A percentile compares a stretch with the other conserved stretches of the same genome.
These are phyloP conservation scores for Harringtonia aguacate DNA, from an alignment of 2,329 filamentous ascomycete genomes.

Conservation along the genomic window DNA sequence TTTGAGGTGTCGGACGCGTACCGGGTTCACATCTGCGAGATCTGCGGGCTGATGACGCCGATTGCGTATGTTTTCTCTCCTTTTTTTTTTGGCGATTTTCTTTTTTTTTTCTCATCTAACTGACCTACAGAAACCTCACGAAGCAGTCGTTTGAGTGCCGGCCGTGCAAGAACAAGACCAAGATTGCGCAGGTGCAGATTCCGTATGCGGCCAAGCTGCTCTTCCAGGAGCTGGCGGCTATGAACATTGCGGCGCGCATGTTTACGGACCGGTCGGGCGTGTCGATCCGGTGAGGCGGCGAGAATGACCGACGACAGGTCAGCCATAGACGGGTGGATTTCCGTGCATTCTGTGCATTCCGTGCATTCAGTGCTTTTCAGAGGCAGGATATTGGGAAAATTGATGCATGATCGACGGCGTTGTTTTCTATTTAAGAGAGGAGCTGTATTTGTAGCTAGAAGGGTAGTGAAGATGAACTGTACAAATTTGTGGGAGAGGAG, in stretches of 20 bases:
- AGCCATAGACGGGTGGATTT: too few relatives aligned
- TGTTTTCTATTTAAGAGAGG: too few relatives aligned
- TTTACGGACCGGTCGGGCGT: slow-evolving; percentile 79
- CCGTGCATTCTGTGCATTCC: too few relatives aligned
- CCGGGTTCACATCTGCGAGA: slow-evolving; percentile 95
- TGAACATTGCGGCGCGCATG: slow-evolving; percentile 98
- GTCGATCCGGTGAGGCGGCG: slow-evolving; percentile 55
- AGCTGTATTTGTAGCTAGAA: too few relatives aligned
- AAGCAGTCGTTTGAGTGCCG: slow-evolving; percentile 95
- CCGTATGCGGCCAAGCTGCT: slow-evolving; percentile 96
- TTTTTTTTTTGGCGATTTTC: not conserved
- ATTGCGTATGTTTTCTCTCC: slow-evolving; percentile 67
- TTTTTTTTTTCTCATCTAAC: slow-evolving; percentile 9
- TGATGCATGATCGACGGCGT: too few relatives aligned
- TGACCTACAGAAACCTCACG: slow-evolving; percentile 65
- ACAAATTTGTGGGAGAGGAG: too few relatives aligned
- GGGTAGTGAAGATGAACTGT: too few relatives aligned
- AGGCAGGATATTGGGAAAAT: too few relatives aligned
- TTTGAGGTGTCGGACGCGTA: slow-evolving; percentile 98
- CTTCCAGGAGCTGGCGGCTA: slow-evolving; percentile 94
- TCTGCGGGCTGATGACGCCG: slow-evolving; percentile 97
- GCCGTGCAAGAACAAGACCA: slow-evolving; percentile 98
- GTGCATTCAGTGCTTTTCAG: too few relatives aligned
- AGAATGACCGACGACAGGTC: too few relatives aligned
- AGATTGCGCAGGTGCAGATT: slow-evolving; percentile 95